Percentiles rank a stretch among this genome's conserved stretches.
Conservation (phyloP, 768 basidiomycete species). For the Tulasnella sp. region DNA sequence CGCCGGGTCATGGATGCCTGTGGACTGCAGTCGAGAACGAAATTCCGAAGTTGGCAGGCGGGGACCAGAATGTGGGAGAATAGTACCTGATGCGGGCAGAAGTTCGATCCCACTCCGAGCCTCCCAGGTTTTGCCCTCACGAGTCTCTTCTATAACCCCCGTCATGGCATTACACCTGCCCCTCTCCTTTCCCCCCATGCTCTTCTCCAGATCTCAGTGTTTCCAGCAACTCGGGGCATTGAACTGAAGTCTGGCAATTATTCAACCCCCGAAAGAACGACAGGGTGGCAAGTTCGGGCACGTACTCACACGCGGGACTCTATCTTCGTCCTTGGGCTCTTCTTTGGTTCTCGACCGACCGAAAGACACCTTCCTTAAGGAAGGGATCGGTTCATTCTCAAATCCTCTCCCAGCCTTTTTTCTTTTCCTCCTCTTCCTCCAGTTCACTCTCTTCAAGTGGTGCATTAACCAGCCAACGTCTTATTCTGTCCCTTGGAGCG, state of each 20-base stretch:
- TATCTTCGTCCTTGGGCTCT: neutral
- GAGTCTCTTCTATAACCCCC: conserved; percentile 11
- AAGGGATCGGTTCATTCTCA: conserved; percentile 8
- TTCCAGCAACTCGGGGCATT: conserved; percentile 10
- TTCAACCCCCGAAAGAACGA: conserved; percentile 6
- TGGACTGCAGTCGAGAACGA: neutral
- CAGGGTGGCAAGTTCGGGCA: conserved; percentile 5
- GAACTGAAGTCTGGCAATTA: conserved; percentile 2
- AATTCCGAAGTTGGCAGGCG: neutral
- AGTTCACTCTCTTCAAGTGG: conserved; percentile 10
- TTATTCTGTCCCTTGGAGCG: conserved; percentile 8
- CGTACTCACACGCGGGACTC: conserved; percentile 8
- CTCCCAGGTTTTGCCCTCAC: conserved; percentile 10
- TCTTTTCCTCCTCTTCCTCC: neutral
- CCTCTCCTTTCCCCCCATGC: conserved; percentile 9
- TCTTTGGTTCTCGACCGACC: conserved; percentile 8
- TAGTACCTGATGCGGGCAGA: neutral
- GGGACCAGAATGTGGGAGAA: neutral
- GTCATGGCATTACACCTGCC: conserved; percentile 9
- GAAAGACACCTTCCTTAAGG: conserved; percentile 12
- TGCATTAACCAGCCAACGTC: conserved; percentile 9
- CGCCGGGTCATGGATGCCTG: neutral
- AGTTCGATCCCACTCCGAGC: conserved; percentile 5
- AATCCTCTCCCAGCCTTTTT: conserved; percentile 14
- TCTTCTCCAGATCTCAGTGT: conserved; percentile 11